These are phyloP conservation scores for Exophiala sp. DNA, from an alignment of 2,329 filamentous ascomycete genomes.

Conservation along the genomic window DNA sequence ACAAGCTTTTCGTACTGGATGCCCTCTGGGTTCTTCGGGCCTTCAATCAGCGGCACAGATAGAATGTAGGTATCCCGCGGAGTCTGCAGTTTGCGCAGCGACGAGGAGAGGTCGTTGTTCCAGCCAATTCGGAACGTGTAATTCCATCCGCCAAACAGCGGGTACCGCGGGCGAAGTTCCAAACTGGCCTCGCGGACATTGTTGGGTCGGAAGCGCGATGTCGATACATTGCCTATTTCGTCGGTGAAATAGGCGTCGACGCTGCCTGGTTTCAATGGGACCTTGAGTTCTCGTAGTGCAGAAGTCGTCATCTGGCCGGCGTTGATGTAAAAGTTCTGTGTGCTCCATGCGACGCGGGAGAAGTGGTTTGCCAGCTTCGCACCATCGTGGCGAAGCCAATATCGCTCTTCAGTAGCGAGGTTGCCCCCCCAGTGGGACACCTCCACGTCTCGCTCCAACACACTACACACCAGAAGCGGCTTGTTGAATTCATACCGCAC, in stretches of 20 bases:
- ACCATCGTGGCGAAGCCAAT: conserved; percentile 78
- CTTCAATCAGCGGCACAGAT: conserved; percentile 88
- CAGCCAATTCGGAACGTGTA: conserved; percentile 96
- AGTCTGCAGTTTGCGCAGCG: conserved; percentile 58
- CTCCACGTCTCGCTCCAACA: conserved; percentile 84
- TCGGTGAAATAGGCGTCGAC: conserved; percentile 91
- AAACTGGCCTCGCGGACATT: conserved; percentile 68
- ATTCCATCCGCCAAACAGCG: conserved; percentile 96
- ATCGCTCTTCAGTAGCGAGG: conserved; percentile 87
- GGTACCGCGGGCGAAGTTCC: conserved; percentile 88
- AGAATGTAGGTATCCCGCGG: conserved; percentile 69
- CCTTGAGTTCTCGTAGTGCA: conserved; percentile 73
- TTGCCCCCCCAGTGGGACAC: conserved; percentile 98
- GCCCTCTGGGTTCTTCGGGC: conserved; percentile 78
- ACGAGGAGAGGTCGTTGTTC: conserved; percentile 77
- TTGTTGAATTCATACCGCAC: conserved; percentile 95
- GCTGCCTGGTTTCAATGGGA: conserved; percentile 73
- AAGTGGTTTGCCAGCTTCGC: conserved; percentile 70
- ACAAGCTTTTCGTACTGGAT: conserved; percentile 77
- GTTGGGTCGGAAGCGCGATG: conserved; percentile 68
- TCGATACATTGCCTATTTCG: conserved; percentile 94
- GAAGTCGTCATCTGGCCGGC: conserved; percentile 58
- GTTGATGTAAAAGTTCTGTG: conserved; percentile 58
- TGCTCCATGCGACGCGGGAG: conserved; percentile 69
- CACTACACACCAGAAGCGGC: conserved; percentile 71